Evolutionary conservation across 805 yeast genomes (phyloP).

Genomic region (Candida nanaspora): DNA sequence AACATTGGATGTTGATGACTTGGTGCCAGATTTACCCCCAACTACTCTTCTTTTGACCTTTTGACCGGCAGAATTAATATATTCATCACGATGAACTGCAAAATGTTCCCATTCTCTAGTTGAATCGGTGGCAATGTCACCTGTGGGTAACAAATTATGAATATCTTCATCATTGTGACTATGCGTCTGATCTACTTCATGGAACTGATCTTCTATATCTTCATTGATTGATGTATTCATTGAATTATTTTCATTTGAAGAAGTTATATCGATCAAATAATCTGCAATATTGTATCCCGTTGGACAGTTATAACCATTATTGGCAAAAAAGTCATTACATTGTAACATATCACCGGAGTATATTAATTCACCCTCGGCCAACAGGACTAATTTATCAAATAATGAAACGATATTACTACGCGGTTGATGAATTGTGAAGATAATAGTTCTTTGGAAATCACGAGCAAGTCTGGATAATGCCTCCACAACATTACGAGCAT

Average conservation of each 20-base stretch:
- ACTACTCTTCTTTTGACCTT: too few species aligned
- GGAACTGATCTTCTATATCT: slow-evolving; percentile 2
- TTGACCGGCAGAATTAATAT: slow-evolving; percentile 17
- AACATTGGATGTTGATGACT: slow-evolving; percentile 1
- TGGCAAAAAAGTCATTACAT: slow-evolving; percentile 68
- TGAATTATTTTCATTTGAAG: slow-evolving; percentile 31
- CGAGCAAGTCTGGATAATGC: slow-evolving; percentile 73
- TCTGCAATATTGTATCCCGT: slow-evolving; percentile 91
- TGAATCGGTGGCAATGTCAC: slow-evolving; percentile 33
- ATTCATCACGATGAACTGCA: slow-evolving; percentile 75
- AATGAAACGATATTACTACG: slow-evolving; percentile 90
- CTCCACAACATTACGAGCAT: slow-evolving; percentile 88
- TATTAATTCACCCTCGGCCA: slow-evolving; percentile 79
- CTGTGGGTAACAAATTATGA: slow-evolving; percentile 18
- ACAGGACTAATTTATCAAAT: slow-evolving; percentile 73
- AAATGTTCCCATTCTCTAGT: slow-evolving; percentile 84
- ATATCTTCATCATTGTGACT: slow-evolving; percentile 22
- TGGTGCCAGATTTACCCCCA: too few species aligned
- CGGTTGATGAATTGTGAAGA: slow-evolving; percentile 95
- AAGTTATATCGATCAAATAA: slow-evolving; percentile 84
- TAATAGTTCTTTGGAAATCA: slow-evolving; percentile 77
- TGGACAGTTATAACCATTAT: slow-evolving; percentile 78
- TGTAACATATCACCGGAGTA: slow-evolving; percentile 81
- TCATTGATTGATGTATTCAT: background rate
- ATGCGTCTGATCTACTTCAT: slow-evolving; percentile 11